These are phyloP conservation scores for Aspergillus terreus DNA, from an alignment of 2,329 filamentous ascomycete species.

Conservation along the genomic window DNA sequence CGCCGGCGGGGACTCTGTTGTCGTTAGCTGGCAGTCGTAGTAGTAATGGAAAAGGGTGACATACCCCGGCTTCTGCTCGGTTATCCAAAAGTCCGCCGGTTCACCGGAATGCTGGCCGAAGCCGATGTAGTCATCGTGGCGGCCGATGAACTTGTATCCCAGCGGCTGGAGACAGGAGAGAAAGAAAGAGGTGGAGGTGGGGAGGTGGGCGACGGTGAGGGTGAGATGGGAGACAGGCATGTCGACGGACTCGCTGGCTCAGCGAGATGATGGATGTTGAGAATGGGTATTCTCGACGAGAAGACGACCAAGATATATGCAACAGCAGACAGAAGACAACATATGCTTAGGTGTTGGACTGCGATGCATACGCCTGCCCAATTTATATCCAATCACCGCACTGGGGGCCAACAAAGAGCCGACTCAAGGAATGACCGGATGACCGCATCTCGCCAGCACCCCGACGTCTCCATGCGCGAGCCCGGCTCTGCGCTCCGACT, in stretches of 20 bases:
- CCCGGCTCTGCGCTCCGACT: conserved; percentile 9
- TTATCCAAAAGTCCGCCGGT: conserved; percentile 60
- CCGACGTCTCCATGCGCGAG: conserved; percentile 2
- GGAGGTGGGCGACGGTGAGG: conserved; percentile 70
- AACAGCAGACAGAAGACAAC: conserved; percentile 1
- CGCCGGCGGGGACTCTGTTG: conserved; percentile 47
- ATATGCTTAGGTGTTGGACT: conserved; percentile 3
- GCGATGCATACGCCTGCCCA: conserved; percentile 13
- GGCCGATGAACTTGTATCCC: conserved; percentile 67
- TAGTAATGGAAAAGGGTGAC: conserved; percentile 13
- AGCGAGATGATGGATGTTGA: neutral
- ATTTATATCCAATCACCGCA: conserved; percentile 15
- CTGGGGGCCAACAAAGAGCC: conserved; percentile 9
- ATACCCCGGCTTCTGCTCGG: conserved; percentile 58
- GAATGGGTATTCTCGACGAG: neutral
- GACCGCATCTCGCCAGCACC: conserved; percentile 11
- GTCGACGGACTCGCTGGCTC: conserved; percentile 6
- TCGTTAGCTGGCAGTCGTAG: conserved; percentile 11
- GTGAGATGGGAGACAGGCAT: conserved; percentile 64
- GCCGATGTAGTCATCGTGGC: conserved; percentile 58
- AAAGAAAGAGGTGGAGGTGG: conserved; percentile 79
- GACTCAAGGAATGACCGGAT: neutral
- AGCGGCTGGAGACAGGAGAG: conserved; percentile 73
- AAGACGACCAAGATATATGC: conserved; percentile 2
- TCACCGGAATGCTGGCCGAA: conserved; percentile 55